phyloP scores from a whole-genome alignment of 257 asterid genomes.

The Penstemon barbatus region DNA sequence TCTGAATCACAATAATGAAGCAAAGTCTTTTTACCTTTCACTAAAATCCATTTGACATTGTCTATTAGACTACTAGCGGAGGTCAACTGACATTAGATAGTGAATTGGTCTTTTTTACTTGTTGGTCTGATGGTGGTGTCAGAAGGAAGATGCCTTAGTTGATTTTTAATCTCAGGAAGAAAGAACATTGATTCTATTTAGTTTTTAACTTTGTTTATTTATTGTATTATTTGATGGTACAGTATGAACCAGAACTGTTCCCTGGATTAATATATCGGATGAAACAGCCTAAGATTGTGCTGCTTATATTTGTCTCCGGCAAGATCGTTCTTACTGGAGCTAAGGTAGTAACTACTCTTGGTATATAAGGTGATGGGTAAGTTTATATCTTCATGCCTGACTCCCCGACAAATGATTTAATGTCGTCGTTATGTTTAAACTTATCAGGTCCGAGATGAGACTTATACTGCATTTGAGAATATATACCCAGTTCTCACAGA shows the following conservation, averaged over 20 bases:
- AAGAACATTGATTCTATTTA: too few relatives aligned
- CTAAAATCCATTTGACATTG: too few relatives aligned
- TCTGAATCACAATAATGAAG: too few relatives aligned
- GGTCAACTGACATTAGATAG: too few relatives aligned
- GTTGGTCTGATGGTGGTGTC: too few relatives aligned
- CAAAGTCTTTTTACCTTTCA: too few relatives aligned
- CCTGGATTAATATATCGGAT: constrained; percentile 48
- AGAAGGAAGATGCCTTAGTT: too few relatives aligned
- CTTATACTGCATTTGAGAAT: constrained; percentile 33
- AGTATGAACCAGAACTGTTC: constrained; percentile 49
- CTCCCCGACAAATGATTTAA: not conserved
- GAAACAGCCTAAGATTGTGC: constrained; percentile 46
- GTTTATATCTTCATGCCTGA: not conserved
- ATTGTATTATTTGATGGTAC: constrained; percentile 22
- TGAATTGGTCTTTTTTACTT: too few relatives aligned
- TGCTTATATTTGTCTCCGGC: constrained; percentile 45
- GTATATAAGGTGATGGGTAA: not conserved
- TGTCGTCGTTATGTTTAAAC: not conserved
- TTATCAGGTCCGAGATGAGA: constrained; percentile 29
- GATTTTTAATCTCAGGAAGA: too few relatives aligned
- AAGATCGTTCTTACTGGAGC: constrained; percentile 49
- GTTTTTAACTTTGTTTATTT: not conserved
- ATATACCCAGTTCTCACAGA: constrained; percentile 32
- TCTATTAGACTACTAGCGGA: too few relatives aligned
- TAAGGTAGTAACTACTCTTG: constrained; percentile 24